Evolutionary conservation across 2,329 filamentous ascomycete genomes (phyloP), one percentile per base, ranked within the genome.

Genomic region (Cladobotryum protrusum): DNA sequence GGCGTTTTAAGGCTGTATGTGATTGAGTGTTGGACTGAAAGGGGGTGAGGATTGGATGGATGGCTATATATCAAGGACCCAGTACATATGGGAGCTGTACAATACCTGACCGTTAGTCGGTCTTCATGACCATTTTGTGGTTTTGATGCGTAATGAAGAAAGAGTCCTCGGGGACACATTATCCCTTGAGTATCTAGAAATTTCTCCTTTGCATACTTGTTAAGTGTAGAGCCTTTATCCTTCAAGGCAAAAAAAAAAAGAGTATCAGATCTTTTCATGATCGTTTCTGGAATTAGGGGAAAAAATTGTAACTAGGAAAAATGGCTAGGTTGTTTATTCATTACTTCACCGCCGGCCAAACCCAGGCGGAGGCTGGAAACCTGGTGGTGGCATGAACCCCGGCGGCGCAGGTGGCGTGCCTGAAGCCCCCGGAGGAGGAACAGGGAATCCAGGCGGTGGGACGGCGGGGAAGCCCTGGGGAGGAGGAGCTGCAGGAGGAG

Each of bases 291-390:
- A 18, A 39, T n/a, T n/a, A 39, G 17, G 24, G 20, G 7, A 24
- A 24, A 24, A 29, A 29, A 29, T 8, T 13, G 36, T 15, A 18
- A 15, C 36, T 39, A 39, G 14, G n/a, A 39, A 29, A 29, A 29
- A 29, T 29, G 24, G 3, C 24, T 29, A 29, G 24, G 24, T 6
- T 29, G 24, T 29, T 29, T 6, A 29, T 29, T 8, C 36, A 13
- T 3, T 18, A 8, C 15, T 49, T 66, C 60, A 70, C 50, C 69
- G 63, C 32, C 66, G 62, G 40, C 60, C 65, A 54, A 72, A 73
- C 20, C 72, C 72, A 8, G 73, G 72, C 14, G 73, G 73, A 11
- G 73, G 71, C 54, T 72, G 70, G 53, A 75, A 75, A 2, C 72
- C 72, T 5, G 71, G 70, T 41, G 69, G 67, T 2, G 68, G 67